Base-by-base conservation (phyloP, 768 basidiomycete species). In the Sarcodon aspratus region DNA sequence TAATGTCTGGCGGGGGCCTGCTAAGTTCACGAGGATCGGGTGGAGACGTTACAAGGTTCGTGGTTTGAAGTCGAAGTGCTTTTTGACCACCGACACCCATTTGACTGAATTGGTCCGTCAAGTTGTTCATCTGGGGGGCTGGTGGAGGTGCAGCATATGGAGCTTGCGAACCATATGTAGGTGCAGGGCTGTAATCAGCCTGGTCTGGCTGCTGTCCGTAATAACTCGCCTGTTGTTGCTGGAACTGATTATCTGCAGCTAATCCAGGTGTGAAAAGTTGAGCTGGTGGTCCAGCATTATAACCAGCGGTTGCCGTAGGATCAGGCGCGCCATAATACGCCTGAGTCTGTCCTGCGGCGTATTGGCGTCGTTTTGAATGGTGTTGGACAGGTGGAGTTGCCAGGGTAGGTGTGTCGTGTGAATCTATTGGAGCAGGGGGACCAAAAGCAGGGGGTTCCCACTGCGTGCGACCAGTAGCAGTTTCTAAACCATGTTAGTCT, bases 311-410 rank as follows among this genome's bases (percentile, higher is more conserved):
- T 37, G 70, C 54, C 34, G 61, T 78, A 36, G 63, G 50, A 27
- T 72, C 71, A 10, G 65, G 62, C 9, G 67, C 61, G 34, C 80
- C 78, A 55, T 90, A 90, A 63, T 93, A 93, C 3, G 78, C 90
- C 59, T 92, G 89, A 1, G 91, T 91, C 66, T 96, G 93, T 9
- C 89, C 93, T 3, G 89, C 81, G 45, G 94, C 94, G 63, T 97
- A 97, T 64, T 95, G 92, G 42, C 94, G 82, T 56, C 90, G 84
- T 66, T 89, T 85, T 47, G 69, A 48, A 54, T 75, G 71, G 31
- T 66, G 61, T 6, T 74, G 63, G n/a, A 55, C 48, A 2, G 63
- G 61, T 12, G 70, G 67, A 21, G 77, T 71, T 32, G 77, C 71
- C 17, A 68, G 64, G 3, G 74, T 69, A 11, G 68, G 67, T 15